Base-by-base conservation (phyloP, 192 early-diverging fungal species). In the Backusella sp. region DNA sequence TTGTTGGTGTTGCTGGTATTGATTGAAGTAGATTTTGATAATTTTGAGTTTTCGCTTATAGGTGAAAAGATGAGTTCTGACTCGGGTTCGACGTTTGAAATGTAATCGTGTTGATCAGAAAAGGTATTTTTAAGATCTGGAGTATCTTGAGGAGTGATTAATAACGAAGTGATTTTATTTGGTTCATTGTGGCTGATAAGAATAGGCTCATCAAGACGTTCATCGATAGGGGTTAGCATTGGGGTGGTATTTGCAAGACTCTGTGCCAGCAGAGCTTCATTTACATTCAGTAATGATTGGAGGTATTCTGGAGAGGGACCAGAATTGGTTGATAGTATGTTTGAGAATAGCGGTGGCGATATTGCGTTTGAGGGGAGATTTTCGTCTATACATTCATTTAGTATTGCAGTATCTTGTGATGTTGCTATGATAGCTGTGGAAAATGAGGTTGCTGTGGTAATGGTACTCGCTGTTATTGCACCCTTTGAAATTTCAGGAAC, bases 261-360 rank as follows among this genome's bases (percentile, higher is more conserved):
- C 66, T 72, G 77, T 73, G 72, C 71, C 77, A 73, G 72, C 77
- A 72, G 66, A 73, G 77, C 62, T 5, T 72, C 77, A 70, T 76
- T 73, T 26, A 73, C 77, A 30, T 78, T 66, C 7, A 78, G 66
- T 32, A 78, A n/a, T 9, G 77, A 66, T 36, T 78, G 71, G 5
- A 78, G 77, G 5, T 78, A 78, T 52, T 78, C 69, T 15, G 77
- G 72, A 28, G 71, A 68, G 4, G 70, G 77, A 5, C 74, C 62
- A 26, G 65, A 32, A 49, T 19, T 72, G 28, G 14, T 42, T 42
- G 70, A 52, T 2, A 44, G 28, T 28, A 52, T 72, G n/a, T 72
- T 72, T 3, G 70, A 49, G 15, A 32, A 72, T 1, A 52, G 26
- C 17, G 70, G 44, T n/a, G 39, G 1, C 15, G 70, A 49, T 49